Percentiles rank a stretch among this genome's conserved stretches.
These are phyloP conservation scores for Candida ipomoeae DNA, from an alignment of 805 yeast genomes.

Conservation along the genomic window DNA sequence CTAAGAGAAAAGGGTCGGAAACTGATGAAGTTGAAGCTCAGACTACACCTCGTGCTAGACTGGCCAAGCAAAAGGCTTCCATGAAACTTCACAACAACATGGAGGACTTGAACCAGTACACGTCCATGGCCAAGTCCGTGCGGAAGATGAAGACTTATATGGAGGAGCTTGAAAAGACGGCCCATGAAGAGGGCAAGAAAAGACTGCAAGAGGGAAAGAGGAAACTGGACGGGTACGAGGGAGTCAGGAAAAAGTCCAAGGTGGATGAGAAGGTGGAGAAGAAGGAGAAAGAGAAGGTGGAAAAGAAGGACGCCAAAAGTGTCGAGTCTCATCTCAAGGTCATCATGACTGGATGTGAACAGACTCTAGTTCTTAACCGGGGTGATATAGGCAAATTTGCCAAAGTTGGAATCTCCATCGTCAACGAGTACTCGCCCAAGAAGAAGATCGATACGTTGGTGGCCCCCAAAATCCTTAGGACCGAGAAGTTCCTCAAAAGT, in stretches of 20 bases:
- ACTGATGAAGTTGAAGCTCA: no score
- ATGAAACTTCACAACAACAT: constrained; percentile 63
- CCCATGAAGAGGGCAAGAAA: constrained; percentile 3
- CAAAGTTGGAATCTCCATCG: constrained; percentile 55
- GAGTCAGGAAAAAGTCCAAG: background rate
- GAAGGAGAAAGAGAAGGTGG: background rate
- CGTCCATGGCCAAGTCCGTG: constrained; percentile 45
- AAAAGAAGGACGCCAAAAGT: constrained; percentile 5
- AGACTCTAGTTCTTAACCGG: constrained; percentile 32
- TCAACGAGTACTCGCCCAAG: constrained; percentile 38
- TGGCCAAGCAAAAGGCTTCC: constrained; percentile 67
- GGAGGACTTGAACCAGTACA: constrained; percentile 62
- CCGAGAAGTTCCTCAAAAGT: constrained; percentile 79
- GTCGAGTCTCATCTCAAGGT: constrained; percentile 40
- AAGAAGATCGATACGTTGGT: constrained; percentile 47
- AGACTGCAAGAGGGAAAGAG: constrained; percentile 1
- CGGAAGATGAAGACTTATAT: constrained; percentile 35
- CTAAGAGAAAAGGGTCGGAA: background rate
- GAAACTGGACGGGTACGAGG: background rate
- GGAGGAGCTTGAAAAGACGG: constrained; percentile 28
- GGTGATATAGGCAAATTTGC: constrained; percentile 42
- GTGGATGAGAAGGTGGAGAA: background rate
- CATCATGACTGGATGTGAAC: constrained; percentile 65
- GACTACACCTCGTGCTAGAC: constrained; percentile 29
- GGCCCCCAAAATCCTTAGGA: constrained; percentile 79